phyloP scores from a whole-genome alignment of 768 basidiomycete species.

The Dioszegia crocea region DNA sequence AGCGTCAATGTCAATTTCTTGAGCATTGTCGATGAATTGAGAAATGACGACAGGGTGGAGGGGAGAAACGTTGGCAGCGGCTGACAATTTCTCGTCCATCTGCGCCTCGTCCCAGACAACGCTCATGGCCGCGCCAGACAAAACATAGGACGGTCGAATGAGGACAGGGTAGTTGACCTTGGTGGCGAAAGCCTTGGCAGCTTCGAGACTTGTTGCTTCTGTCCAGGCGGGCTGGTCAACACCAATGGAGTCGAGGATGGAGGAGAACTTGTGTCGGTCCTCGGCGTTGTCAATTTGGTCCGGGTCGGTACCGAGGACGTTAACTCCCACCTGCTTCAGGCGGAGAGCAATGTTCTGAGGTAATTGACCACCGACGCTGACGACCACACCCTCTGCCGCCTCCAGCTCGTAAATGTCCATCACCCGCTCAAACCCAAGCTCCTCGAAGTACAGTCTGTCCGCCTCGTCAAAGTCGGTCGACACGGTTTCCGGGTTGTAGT shows the following conservation, averaged over 20 bases:
- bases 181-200: constrained; percentile 84
- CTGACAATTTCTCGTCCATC: constrained; percentile 90
- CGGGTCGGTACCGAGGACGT: constrained; percentile 93
- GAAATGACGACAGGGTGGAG: constrained; percentile 97
- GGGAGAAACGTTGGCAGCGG: constrained; percentile 91
- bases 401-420: constrained; percentile 99
- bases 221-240: constrained; percentile 97
- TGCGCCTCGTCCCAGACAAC: constrained; percentile 88
- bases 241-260: constrained; percentile 85
- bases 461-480: constrained; percentile 99
- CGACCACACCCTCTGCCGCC: constrained; percentile 83
- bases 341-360: constrained; percentile 98
- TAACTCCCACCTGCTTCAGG: constrained; percentile 82
- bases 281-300: constrained; percentile 93
- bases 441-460: constrained; percentile 97
- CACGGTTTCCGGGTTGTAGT: constrained; percentile 99
- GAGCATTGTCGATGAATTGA: constrained; percentile 96
- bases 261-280: constrained; percentile 98
- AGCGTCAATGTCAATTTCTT: constrained; percentile 97
- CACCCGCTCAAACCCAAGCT: constrained; percentile 93
- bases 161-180: constrained; percentile 93
- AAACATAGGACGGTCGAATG: constrained; percentile 95
- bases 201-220: constrained; percentile 80
- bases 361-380: constrained; percentile 95
- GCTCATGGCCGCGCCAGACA: constrained; percentile 99